Percentiles rank a stretch among this genome's conserved stretches.
These are phyloP conservation scores for Moesziomyces sp. DNA, from an alignment of 1,284 basidiomycete species.

Conservation along the genomic window DNA sequence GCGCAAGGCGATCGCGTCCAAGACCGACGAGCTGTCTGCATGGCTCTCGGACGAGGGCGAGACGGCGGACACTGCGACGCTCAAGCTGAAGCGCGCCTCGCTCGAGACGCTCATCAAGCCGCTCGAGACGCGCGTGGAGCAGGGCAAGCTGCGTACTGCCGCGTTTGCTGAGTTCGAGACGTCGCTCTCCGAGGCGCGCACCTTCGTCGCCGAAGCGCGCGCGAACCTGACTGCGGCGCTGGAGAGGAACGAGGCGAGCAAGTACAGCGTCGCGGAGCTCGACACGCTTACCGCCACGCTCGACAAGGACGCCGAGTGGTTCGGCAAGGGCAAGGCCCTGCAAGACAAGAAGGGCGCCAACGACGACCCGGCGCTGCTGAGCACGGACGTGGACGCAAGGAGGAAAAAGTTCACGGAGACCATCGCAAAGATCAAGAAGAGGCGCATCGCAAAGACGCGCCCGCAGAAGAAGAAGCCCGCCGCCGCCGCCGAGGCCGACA, in stretches of 20 bases:
- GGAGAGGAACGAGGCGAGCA: conserved; percentile 64
- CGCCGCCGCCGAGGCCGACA: conserved; percentile 10
- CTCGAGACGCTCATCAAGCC: conserved; percentile 86
- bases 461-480: conserved; percentile 36
- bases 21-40: conserved; percentile 77
- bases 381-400: conserved; percentile 62
- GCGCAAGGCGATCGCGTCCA: conserved; percentile 75
- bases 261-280: conserved; percentile 65
- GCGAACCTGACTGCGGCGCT: conserved; percentile 74
- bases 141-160: conserved; percentile 80
- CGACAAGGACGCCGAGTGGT: conserved; percentile 63
- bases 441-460: conserved; percentile 63
- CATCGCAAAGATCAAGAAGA: conserved; percentile 58
- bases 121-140: conserved; percentile 84
- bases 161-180: conserved; percentile 76
- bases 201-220: conserved; percentile 83
- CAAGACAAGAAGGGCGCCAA: conserved; percentile 52
- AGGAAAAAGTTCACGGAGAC: conserved; percentile 58
- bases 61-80: conserved; percentile 73
- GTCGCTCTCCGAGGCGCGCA: conserved; percentile 73
- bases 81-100: conserved; percentile 69
- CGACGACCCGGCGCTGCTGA: conserved; percentile 63
- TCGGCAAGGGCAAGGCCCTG: conserved; percentile 54
- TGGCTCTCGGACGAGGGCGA: conserved; percentile 93
- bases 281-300: conserved; percentile 56